These are phyloP conservation scores for Fraxinus platypoda DNA, from an alignment of 305 asterid genomes.

Conservation along the genomic window DNA sequence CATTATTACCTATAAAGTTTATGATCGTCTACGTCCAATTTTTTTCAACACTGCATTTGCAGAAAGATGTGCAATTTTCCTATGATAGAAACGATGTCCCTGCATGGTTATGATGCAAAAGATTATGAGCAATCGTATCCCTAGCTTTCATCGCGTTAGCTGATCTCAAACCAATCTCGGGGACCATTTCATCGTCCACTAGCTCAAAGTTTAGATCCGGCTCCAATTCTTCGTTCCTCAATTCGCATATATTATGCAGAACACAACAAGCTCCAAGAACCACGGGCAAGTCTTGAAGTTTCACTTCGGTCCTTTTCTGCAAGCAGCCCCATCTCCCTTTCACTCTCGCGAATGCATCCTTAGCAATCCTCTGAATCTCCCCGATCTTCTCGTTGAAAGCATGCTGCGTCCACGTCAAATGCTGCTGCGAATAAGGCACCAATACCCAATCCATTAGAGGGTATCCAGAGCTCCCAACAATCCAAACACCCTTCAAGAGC, in stretches of 20 bases:
- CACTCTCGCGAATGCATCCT: slow-evolving; percentile 11
- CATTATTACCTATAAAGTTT: background rate
- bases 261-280: slow-evolving; percentile 28
- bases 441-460: slow-evolving; percentile 22
- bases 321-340: slow-evolving; percentile 25
- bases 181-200: slow-evolving; percentile 19
- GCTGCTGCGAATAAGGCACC: slow-evolving; percentile 13
- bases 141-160: slow-evolving; percentile 9
- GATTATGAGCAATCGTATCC: slow-evolving; percentile 14
- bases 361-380: slow-evolving; percentile 6
- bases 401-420: slow-evolving; percentile 21
- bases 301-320: slow-evolving; percentile 19
- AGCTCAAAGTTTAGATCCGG: slow-evolving; percentile 13
- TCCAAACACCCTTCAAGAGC: background rate
- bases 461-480: slow-evolving; percentile 21
- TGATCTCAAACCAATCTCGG: slow-evolving; percentile 16
- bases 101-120: slow-evolving; percentile 1
- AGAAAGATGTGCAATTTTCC: background rate
- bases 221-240: slow-evolving; percentile 12
- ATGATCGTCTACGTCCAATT: background rate
- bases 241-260: slow-evolving; percentile 22
- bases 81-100: background rate
- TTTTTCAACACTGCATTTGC: background rate
- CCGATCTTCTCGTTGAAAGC: slow-evolving; percentile 18
- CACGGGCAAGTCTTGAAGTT: slow-evolving; percentile 11